A percentile compares a stretch with the other conserved stretches of the same genome.
phyloP scores from a whole-genome alignment of 2,329 filamentous ascomycete genomes.

The Blastomyces silverae region DNA sequence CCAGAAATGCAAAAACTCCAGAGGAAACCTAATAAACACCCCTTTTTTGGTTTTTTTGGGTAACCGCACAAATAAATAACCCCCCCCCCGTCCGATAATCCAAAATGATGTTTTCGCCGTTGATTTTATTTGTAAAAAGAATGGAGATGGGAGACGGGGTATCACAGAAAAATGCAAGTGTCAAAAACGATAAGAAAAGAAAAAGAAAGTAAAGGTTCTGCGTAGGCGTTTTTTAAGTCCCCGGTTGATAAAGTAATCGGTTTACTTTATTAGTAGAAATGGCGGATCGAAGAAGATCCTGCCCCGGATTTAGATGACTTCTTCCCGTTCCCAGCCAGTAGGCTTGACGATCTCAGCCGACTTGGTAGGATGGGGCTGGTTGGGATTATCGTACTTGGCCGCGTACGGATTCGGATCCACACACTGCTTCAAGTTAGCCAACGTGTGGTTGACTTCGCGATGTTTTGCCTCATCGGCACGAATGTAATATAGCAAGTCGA shows the following conservation, averaged over 20 bases:
- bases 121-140: background rate
- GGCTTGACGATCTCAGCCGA: slow-evolving; percentile 58
- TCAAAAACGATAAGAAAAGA: background rate
- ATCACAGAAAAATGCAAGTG: background rate
- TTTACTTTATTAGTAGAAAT: background rate
- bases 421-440: slow-evolving; percentile 78
- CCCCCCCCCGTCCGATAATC: background rate
- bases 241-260: background rate
- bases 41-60: too few species aligned
- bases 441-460: slow-evolving; percentile 90
- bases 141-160: background rate
- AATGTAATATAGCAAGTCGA: slow-evolving; percentile 79
- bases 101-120: background rate
- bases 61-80: background rate
- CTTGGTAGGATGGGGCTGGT: slow-evolving; percentile 62
- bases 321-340: slow-evolving; percentile 73
- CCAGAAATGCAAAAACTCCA: background rate
- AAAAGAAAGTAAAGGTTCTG: background rate
- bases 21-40: too few species aligned
- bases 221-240: background rate
- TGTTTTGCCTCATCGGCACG: slow-evolving; percentile 85
- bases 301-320: slow-evolving; percentile 53
- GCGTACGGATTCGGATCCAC: slow-evolving; percentile 90
- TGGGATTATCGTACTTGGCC: slow-evolving; percentile 66
- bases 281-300: background rate